phyloP scores from a whole-genome alignment of 768 basidiomycete species.

The Macrolepiota fuliginosa region DNA sequence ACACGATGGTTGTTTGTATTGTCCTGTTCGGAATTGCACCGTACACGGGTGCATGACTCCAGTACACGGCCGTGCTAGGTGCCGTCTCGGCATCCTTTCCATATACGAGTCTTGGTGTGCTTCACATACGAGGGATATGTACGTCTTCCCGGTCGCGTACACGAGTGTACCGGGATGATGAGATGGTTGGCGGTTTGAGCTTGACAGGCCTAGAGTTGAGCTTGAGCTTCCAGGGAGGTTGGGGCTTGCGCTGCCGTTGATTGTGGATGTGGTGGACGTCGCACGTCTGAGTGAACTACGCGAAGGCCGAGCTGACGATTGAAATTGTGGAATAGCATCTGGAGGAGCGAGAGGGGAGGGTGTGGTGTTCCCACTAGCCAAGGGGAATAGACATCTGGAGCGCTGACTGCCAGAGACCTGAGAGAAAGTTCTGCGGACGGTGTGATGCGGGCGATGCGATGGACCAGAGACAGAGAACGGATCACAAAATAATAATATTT shows the following conservation, averaged over 20 bases:
- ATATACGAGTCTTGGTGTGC: constrained; percentile 59
- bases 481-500: too few species aligned
- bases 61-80: constrained; percentile 79
- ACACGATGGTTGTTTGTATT: constrained; percentile 76
- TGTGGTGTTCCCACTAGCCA: background rate
- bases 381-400: constrained; percentile 10
- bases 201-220: too few species aligned
- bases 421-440: too few species aligned
- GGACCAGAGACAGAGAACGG: too few species aligned
- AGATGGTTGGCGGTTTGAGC: constrained; percentile 9
- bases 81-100: constrained; percentile 55
- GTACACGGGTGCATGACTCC: too few species aligned
- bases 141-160: constrained; percentile 19
- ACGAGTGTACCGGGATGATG: constrained; percentile 11
- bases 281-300: background rate
- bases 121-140: constrained; percentile 14
- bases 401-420: too few species aligned
- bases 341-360: background rate
- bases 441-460: too few species aligned
- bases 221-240: too few species aligned
- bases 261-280: background rate
- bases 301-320: background rate
- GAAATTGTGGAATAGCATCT: background rate
- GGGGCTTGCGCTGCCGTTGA: background rate
- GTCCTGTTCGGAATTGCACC: constrained; percentile 63